Evolutionary conservation across 139 green algal genomes (phyloP), one percentile per base, ranked within the genome.

Genomic region (Volvox africanus): DNA sequence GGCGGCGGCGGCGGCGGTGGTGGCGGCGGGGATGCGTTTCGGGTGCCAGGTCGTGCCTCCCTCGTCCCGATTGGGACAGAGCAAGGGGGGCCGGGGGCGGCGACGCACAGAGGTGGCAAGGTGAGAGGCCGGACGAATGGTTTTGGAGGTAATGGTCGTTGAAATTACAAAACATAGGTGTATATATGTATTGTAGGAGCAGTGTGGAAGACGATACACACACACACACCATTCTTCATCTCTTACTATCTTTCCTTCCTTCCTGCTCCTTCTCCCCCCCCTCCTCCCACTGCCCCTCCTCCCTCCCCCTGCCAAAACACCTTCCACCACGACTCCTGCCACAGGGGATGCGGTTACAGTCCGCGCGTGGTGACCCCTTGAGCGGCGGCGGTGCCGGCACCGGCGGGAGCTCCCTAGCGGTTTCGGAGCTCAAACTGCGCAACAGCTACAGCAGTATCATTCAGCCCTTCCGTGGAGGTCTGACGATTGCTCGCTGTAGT

Each of bases 381-480:
- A 35, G 32, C 14, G 82, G 61, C 61, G 82, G 61, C n/a, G 82
- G 82, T 20, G 82, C 30, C 61, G 82, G 82, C 50, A 30, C 24
- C 82, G 61, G 26, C 17, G 35, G 26, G 24, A 37, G 24, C 36
- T 14, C 36, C 11, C 24, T 80, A 0, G 83, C 44, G 26, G 85
- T 75, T 75, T 50, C 71, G 21, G 87, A 91, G 77, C 82, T 92
- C 16, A 61, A 55, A 21, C 16, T 80, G 28, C 67, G 77, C 0
- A 73, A 68, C 82, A 83, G 33, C 80, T 90, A 81, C 89, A 24
- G 36, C 20, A 82, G 50, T 61, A 86, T 92, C 33, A 89, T 92
- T 13, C 77, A 88, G 82, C 89, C 89, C 32, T 32, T 36, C 14
- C 91, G 91, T 16, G 77, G 85, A 17, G 65, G 91, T 75, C 91